These are phyloP conservation scores for Starmerella gropengiesseri DNA, from an alignment of 805 yeast genomes.

Conservation along the genomic window DNA sequence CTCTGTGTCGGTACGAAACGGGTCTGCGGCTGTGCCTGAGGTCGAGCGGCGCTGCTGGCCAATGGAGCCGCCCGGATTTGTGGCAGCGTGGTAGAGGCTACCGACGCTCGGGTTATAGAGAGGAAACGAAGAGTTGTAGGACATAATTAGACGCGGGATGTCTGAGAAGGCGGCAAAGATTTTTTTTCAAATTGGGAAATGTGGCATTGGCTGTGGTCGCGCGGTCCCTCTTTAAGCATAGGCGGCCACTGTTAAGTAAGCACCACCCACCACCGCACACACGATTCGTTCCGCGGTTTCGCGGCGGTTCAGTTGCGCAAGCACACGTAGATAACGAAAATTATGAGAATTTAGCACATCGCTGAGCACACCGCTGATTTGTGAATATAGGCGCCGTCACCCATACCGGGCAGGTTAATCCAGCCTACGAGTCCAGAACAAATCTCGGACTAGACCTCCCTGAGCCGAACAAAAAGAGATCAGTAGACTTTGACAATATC, in stretches of 20 bases:
- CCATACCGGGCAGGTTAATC: too few species aligned
- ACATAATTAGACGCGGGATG: neutral
- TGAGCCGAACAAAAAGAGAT: too few species aligned
- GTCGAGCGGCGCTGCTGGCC: constrained; percentile 1
- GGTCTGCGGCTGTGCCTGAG: neutral
- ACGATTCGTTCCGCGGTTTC: too few species aligned
- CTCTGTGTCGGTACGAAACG: neutral
- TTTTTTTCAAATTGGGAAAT: neutral
- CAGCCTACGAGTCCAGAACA: too few species aligned
- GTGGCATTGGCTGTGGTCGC: neutral
- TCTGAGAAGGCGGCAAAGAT: neutral
- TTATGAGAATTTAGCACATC: too few species aligned
- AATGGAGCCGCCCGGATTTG: neutral
- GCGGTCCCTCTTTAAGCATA: constrained; percentile 1
- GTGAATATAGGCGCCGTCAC: too few species aligned
- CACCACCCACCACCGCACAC: too few species aligned
- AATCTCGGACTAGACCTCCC: too few species aligned
- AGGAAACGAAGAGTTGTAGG: constrained; percentile 3
- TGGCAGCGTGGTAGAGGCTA: neutral
- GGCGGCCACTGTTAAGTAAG: constrained; percentile 2
- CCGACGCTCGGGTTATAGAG: neutral
- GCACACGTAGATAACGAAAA: too few species aligned
- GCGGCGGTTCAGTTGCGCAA: too few species aligned
- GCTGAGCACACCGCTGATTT: too few species aligned
- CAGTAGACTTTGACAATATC: too few species aligned